Base-by-base conservation (phyloP, 78 protist genomes). In the Kipferlia bialata region DNA sequence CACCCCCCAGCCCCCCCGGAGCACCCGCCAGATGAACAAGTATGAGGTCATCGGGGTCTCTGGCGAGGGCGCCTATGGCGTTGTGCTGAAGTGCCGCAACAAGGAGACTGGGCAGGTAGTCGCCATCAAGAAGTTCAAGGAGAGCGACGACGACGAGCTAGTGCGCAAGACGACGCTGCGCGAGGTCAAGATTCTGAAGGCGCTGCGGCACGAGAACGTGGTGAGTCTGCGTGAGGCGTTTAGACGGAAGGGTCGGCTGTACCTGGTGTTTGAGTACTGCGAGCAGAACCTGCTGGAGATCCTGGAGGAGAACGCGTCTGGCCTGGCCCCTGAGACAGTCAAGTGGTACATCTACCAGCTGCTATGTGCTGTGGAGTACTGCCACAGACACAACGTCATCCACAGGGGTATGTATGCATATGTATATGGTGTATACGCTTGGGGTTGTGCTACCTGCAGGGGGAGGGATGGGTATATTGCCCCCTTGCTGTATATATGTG, bases 1-100 rank as follows among this genome's bases (percentile, higher is more conserved):
- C n/a, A n/a, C n/a, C n/a, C n/a, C n/a, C n/a, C n/a, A n/a, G n/a
- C n/a, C n/a, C n/a, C n/a, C n/a, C n/a, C n/a, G n/a, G n/a, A n/a
- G n/a, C n/a, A n/a, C n/a, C n/a, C n/a, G 48, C 48, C 10, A 41
- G 22, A 74, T 77, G 84, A 77, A 76, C 72, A 84, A 80, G 68
- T 82, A 82, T 69, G 76, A 73, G 51, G 55, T 64, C 15, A 20
- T 71, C 0, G 70, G 70, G 34, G 33, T 64, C 33, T 72, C 78
- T 6, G 91, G 87, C 0, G 91, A 82, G 72, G 89, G 89, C 13
- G 48, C 28, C 44, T 87, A 87, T 53, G 92, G 92, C 16, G 75
- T 80, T 22, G 92, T 87, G 37, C 70, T 83, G 54, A 41, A 65
- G 33, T 80, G 86, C 75, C 33, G 82, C 16, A 65, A 83, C 77